Conservation (phyloP, 2,329 filamentous ascomycete genomes). For the Berkeleyomyces rouxiae region DNA sequence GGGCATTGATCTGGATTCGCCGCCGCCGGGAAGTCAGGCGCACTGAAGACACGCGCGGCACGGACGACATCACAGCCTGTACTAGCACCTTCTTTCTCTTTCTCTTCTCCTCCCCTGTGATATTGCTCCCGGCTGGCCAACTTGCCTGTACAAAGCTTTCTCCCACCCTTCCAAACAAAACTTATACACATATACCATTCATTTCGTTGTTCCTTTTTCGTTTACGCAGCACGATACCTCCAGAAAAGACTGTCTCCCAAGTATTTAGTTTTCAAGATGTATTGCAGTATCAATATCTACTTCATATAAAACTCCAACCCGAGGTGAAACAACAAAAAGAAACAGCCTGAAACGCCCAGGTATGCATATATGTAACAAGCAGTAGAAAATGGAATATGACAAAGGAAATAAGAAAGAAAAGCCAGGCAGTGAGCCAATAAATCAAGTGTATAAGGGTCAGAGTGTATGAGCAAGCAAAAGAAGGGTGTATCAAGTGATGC, state of each 20-base stretch:
- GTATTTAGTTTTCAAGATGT: background rate
- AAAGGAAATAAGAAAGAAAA: background rate
- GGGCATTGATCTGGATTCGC: constrained; percentile 38
- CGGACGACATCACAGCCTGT: background rate
- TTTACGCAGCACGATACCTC: background rate
- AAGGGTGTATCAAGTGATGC: constrained; percentile 1
- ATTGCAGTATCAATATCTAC: background rate
- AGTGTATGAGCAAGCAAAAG: background rate
- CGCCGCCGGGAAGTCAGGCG: constrained; percentile 23
- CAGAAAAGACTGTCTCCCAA: background rate
- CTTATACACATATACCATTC: background rate
- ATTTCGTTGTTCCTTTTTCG: background rate
- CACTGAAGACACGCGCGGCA: background rate
- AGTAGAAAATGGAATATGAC: background rate
- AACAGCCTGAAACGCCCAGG: background rate
- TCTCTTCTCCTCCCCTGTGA: background rate
- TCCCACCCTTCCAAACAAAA: background rate
- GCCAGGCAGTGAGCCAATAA: background rate
- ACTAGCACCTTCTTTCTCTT: background rate
- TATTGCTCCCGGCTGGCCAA: background rate
- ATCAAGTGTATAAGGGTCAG: background rate
- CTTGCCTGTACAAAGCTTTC: background rate
- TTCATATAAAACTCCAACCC: background rate
- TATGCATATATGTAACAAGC: background rate
- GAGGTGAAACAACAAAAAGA: background rate